Conservation (phyloP, 305 asterid genomes). For the Euphrasia arctica region DNA sequence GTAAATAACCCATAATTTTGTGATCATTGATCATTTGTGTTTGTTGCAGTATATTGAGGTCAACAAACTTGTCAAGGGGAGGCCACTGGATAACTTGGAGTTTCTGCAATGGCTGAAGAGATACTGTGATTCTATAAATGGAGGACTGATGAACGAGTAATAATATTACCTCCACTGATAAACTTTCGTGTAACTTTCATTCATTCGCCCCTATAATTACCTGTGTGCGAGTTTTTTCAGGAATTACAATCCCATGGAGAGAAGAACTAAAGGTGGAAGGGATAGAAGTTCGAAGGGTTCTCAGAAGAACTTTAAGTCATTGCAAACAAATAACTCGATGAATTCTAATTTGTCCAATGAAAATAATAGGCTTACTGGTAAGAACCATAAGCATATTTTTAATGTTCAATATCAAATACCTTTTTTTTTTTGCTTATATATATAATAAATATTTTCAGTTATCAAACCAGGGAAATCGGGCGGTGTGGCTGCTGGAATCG, state of each 20-base stretch:
- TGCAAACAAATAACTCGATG: slow-evolving; percentile 57
- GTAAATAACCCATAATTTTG: background rate
- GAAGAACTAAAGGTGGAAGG: slow-evolving; percentile 80
- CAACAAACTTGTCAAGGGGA: slow-evolving; percentile 76
- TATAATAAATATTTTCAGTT: slow-evolving; percentile 36
- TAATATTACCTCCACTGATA: slow-evolving; percentile 12
- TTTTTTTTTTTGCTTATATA: background rate
- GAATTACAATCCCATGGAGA: slow-evolving; percentile 82
- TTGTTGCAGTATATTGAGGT: slow-evolving; percentile 87
- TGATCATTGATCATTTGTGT: background rate
- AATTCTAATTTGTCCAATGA: slow-evolving; percentile 45
- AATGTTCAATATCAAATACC: background rate
- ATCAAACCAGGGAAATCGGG: slow-evolving; percentile 46
- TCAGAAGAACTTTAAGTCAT: slow-evolving; percentile 65
- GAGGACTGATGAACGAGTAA: slow-evolving; percentile 86
- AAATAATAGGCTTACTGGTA: slow-evolving; percentile 4
- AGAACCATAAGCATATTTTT: background rate
- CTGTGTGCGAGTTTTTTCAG: slow-evolving; percentile 33
- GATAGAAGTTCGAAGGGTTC: slow-evolving; percentile 52
- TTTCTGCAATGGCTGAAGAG: slow-evolving; percentile 95
- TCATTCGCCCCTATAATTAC: slow-evolving; percentile 14
- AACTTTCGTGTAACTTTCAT: slow-evolving; percentile 1
- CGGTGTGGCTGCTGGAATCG: slow-evolving; percentile 29
- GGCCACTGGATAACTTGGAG: slow-evolving; percentile 96
- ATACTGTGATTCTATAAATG: slow-evolving; percentile 80